Evolutionary conservation across 768 basidiomycete genomes (phyloP), one percentile per base, ranked within the genome.

Genomic region (Imleria badia): DNA sequence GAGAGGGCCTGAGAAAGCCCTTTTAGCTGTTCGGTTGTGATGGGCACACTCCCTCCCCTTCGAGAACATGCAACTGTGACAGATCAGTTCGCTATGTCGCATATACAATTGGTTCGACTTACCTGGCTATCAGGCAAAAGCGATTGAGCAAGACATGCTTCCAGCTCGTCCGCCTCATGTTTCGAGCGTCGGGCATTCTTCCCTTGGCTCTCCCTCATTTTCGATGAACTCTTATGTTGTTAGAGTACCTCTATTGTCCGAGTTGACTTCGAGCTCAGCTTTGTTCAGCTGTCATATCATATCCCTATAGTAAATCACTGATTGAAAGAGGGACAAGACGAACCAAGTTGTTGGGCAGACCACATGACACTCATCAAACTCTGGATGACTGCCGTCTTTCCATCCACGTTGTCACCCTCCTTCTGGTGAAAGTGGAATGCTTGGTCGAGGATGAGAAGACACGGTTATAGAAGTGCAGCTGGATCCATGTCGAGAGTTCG

Each of bases 161-260:
- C 93, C 64, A 81, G 72, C 63, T 94, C 91, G 59, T 85, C 87
- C 22, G 85, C 82, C 71, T 90, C 92, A 63, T 86, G 85, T 68
- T 85, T 86, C 42, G 86, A 87, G 52, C 90, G 87, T 39, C 93
- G 86, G n/a, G 92, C 89, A 67, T 90, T 94, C 90, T 70, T 93
- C 92, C 74, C 94, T 89, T 72, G 95, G 87, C 69, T 98, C 97
- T 60, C 94, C 85, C 73, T 99, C 97, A 70, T 99, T 97, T 68
- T 99, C 95, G 68, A 99, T 99, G 57, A 99, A 91, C 71, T 99
- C 97, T 69, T 99, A 92, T 98, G 97, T 65, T 98, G 92, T 64
- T 97, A 92, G 68, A 99, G 76, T 23, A 99, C 96, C 59, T 98
- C 97, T 51, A 99, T 87, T 87, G 38, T 96, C 95, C 23, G 88